phyloP scores from a whole-genome alignment of 2,329 filamentous ascomycete species.

The Fusarium vanettenii region DNA sequence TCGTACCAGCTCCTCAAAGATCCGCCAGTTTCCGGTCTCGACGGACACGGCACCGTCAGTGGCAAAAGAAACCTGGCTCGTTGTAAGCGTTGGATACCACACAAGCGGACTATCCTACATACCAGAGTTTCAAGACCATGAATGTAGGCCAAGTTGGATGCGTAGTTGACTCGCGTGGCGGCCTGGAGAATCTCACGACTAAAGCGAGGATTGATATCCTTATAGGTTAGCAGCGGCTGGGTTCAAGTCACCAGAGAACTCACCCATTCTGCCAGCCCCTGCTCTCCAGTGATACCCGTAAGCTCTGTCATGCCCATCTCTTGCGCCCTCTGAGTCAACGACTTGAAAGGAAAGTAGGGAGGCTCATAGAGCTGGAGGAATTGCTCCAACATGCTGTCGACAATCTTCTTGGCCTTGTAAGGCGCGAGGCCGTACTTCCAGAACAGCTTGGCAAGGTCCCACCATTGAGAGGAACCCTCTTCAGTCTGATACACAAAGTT shows the following conservation, averaged over 20 bases:
- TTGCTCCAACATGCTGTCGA: constrained; percentile 75
- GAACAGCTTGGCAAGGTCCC: constrained; percentile 81
- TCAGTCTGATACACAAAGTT: constrained; percentile 76
- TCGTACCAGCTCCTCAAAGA: constrained; percentile 86
- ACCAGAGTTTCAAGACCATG: constrained; percentile 91
- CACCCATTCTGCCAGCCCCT: constrained; percentile 75
- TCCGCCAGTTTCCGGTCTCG: constrained; percentile 90
- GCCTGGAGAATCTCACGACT: constrained; percentile 88
- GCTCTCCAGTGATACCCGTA: constrained; percentile 78
- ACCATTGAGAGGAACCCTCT: constrained; percentile 74
- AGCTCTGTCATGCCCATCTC: constrained; percentile 74
- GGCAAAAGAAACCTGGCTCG: constrained; percentile 80
- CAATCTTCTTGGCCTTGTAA: constrained; percentile 76
- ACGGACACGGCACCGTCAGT: constrained; percentile 85
- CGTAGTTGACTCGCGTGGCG: constrained; percentile 93
- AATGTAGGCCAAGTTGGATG: constrained; percentile 85
- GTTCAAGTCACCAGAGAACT: background rate
- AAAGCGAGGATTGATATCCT: constrained; percentile 72
- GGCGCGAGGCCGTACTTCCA: constrained; percentile 90
- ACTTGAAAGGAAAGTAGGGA: constrained; percentile 86
- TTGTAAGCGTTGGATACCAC: constrained; percentile 2
- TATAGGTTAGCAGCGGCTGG: background rate
- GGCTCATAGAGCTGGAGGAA: constrained; percentile 85
- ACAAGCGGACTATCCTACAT: constrained; percentile 3
- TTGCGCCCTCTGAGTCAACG: constrained; percentile 74